Base-by-base conservation (phyloP, 805 yeast species). In the Tetrapisispora fleetii region DNA sequence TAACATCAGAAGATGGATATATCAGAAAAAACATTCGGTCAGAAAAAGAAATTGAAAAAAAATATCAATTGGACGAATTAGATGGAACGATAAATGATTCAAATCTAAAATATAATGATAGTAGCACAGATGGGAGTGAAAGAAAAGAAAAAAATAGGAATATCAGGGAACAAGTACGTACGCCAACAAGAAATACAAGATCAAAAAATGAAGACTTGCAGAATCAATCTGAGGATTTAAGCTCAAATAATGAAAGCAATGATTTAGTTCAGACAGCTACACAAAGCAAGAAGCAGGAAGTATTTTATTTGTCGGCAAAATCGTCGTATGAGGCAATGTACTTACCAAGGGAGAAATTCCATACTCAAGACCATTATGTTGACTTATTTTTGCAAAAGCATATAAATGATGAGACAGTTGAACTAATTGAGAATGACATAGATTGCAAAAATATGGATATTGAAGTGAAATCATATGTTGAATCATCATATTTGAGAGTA, bases 381-480 rank as follows among this genome's bases (percentile, higher is more conserved):
- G 58, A 54, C 24, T 49, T 69, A 27, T 80, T 77, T 56, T 76
- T 80, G 48, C 68, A 78, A 0, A 70, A 74, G 2, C 80, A 78
- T 58, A 65, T 68, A 43, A 68, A 76, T 37, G 68, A 69, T 21
- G 66, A 55, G 19, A 54, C 53, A 50, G 52, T 63, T 4, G 13
- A 50, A 14, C 49, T 54, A 2, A 35, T 54, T 43, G 46, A 47
- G 16, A 33, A 50, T 1, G 70, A 67, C 48, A 45, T 49, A n/a
- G 48, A 39, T 4, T 64, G 61, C 36, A 49, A 51, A 40, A 48
- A 60, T 10, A 32, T 64, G 5, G 55, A 66, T 1, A 45, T 60
- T 16, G 63, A 70, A 37, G 83, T 87, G 13, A 79, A 74, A 60
- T 66, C 80, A 0, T 76, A 79, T 49, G 67, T 81, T 1, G 93